Evolutionary conservation across 2,329 filamentous ascomycete genomes (phyloP).

Genomic region (Fusarium liriodendri): DNA sequence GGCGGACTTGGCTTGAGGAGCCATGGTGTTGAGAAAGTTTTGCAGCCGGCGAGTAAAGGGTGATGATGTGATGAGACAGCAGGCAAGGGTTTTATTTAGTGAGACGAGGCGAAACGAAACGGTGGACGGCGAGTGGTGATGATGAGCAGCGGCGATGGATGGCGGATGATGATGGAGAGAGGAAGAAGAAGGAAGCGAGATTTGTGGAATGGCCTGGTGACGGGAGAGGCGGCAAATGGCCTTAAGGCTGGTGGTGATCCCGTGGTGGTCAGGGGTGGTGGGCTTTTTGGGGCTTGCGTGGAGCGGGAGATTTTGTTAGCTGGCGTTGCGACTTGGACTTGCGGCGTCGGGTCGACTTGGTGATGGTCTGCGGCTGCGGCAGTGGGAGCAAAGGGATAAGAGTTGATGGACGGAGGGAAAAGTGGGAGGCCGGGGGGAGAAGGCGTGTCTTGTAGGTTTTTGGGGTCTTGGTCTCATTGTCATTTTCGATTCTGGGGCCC

Average conservation of each 20-base stretch:
- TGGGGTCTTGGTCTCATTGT: conserved; percentile 55
- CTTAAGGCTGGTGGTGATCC: conserved; percentile 44
- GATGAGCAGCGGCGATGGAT: conserved; percentile 16
- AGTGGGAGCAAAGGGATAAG: conserved; percentile 37
- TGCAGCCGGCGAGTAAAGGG: conserved; percentile 21
- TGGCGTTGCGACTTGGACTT: conserved; percentile 38
- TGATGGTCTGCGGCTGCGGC: conserved; percentile 33
- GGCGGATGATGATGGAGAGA: conserved; percentile 7
- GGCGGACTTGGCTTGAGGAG: conserved; percentile 48
- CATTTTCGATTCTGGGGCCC: conserved; percentile 52
- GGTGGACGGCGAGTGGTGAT: conserved; percentile 10
- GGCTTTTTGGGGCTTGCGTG: conserved; percentile 46
- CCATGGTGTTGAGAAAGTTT: conserved; percentile 43
- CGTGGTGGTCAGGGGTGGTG: conserved; percentile 46
- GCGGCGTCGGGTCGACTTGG: conserved; percentile 34
- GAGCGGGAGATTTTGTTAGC: conserved; percentile 41
- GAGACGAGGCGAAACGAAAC: conserved; percentile 9
- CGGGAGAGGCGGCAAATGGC: conserved; percentile 43
- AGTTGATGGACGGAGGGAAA: conserved; percentile 38
- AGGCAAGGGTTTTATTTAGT: conserved; percentile 10
- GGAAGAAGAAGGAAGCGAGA: conserved; percentile 30
- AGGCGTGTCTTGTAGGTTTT: conserved; percentile 50
- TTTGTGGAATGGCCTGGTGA: conserved; percentile 41
- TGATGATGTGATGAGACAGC: conserved; percentile 14
- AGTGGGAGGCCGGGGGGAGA: conserved; percentile 44